phyloP scores from a whole-genome alignment of 495 filamentous ascomycete species.

The Hypoxylon rickii region DNA sequence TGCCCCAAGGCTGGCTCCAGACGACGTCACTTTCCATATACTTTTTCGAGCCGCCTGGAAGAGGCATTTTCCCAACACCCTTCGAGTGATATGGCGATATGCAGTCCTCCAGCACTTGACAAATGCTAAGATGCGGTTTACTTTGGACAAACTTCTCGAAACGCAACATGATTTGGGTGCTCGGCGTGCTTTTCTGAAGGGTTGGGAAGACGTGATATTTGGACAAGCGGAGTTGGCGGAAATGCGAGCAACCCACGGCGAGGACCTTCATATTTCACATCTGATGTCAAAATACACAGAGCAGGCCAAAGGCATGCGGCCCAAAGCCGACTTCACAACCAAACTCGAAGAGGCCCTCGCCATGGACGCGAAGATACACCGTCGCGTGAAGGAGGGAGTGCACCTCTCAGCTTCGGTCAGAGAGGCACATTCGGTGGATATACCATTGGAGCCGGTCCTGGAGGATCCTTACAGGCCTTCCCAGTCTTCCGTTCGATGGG shows the following conservation, averaged over 20 bases:
- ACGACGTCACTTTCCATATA: slow-evolving; percentile 30
- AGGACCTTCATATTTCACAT: background rate
- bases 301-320: slow-evolving; percentile 3
- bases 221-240: slow-evolving; percentile 22
- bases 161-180: background rate
- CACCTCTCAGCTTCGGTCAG: slow-evolving; percentile 6
- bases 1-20: slow-evolving; percentile 9
- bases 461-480: no score
- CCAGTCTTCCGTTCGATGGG: no score
- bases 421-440: slow-evolving; percentile 20
- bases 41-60: slow-evolving; percentile 41
- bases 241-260: slow-evolving; percentile 4
- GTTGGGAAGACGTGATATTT: slow-evolving; percentile 34
- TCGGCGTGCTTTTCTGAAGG: slow-evolving; percentile 12
- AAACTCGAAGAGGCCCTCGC: slow-evolving; percentile 26
- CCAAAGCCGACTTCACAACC: background rate
- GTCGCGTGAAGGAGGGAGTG: slow-evolving; percentile 4
- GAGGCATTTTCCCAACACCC: slow-evolving; percentile 38
- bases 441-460: slow-evolving; percentile 12
- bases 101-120: slow-evolving; percentile 24
- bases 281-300: slow-evolving; percentile 13
- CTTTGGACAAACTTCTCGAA: slow-evolving; percentile 16
- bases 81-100: slow-evolving; percentile 47
- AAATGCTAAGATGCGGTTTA: slow-evolving; percentile 29
- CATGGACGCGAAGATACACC: slow-evolving; percentile 31